Evolutionary conservation across 179 eudicot genomes (phyloP), one percentile per base, ranked within the genome.

Genomic region (Vitellaria paradoxa): DNA sequence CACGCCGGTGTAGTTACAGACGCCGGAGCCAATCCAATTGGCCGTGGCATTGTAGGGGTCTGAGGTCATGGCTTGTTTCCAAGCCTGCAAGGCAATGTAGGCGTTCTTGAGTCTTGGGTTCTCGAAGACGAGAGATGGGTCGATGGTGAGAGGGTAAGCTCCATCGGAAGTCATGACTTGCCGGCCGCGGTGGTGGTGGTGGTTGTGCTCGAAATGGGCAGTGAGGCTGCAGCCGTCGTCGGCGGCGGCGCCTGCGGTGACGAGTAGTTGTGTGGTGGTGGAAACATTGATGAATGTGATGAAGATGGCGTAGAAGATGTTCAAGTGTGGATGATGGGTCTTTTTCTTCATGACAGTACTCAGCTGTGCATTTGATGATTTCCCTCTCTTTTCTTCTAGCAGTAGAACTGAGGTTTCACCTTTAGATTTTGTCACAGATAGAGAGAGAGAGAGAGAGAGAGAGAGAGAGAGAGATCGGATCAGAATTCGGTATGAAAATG

Each of bases 1-100:
- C 0, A 89, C 85, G 6, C 93, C 89, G 2, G 80, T 84, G 85
- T 89, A 89, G 77, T 46, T 79, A 47, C 93, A 89, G 45, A 86
- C 89, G 4, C 79, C 65, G 20, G 82, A 47, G 21, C 93, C 93
- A 0, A 68, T 46, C 93, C 93, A 89, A 53, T 78, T 86, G 15
- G 15, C 17, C 0, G 88, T 88, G 15, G 68, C 50, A 72, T 83
- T 81, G 5, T 69, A 40, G 0, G 93, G 93, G 68, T 89, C 91
- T 1, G 93, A 89, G 26, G 71, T 69, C 12, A 87, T 86, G 53
- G 79, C 83, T 6, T 65, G 64, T 62, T 86, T 87, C 89, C 85
- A 89, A 15, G 93, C 89, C 77, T 87, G 91, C n/a, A 89, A 73
- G 1, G 91, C 91, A 4, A 85, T 81, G 82, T 86, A 87, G 42